phyloP scores from a whole-genome alignment of 768 basidiomycete genomes.

The Termitomyces sp. region DNA sequence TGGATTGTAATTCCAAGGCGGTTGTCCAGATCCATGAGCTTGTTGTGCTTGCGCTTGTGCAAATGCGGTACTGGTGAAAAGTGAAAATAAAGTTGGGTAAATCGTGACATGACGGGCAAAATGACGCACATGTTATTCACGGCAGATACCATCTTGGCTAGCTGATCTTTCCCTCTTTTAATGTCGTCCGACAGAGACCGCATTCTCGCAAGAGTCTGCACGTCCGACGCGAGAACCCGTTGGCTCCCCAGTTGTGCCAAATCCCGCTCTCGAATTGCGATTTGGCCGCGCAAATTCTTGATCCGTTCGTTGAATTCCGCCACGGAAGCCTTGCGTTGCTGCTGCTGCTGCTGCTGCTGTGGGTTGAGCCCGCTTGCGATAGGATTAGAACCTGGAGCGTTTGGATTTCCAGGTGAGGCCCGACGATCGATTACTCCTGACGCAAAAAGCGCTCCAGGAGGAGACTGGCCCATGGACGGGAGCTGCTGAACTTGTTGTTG shows the following conservation, averaged over 20 bases:
- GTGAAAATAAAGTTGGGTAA: background rate
- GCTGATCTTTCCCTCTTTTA: conserved; percentile 30
- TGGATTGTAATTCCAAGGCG: conserved; percentile 12
- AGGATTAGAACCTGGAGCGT: conserved; percentile 18
- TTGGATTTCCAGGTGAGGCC: conserved; percentile 41
- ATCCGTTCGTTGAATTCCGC: conserved; percentile 14
- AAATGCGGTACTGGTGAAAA: conserved; percentile 8
- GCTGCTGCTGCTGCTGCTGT: conserved; percentile 10
- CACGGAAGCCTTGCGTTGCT: background rate
- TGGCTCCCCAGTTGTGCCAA: conserved; percentile 5
- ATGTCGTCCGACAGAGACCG: conserved; percentile 19
- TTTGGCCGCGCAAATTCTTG: background rate
- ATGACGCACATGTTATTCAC: conserved; percentile 30
- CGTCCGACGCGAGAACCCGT: conserved; percentile 13
- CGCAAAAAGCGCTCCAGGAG: conserved; percentile 43
- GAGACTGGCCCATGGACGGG: conserved; percentile 30
- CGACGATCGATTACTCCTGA: conserved; percentile 41
- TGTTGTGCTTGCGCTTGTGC: conserved; percentile 15
- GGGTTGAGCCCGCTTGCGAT: conserved; percentile 4
- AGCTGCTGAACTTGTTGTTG: conserved; percentile 21
- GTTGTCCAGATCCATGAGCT: conserved; percentile 12
- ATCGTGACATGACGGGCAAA: background rate
- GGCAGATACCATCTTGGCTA: conserved; percentile 27
- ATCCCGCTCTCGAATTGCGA: conserved; percentile 7
- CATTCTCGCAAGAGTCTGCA: conserved; percentile 16